phyloP scores from a whole-genome alignment of 257 asterid species.

The Cinchona pubescens region DNA sequence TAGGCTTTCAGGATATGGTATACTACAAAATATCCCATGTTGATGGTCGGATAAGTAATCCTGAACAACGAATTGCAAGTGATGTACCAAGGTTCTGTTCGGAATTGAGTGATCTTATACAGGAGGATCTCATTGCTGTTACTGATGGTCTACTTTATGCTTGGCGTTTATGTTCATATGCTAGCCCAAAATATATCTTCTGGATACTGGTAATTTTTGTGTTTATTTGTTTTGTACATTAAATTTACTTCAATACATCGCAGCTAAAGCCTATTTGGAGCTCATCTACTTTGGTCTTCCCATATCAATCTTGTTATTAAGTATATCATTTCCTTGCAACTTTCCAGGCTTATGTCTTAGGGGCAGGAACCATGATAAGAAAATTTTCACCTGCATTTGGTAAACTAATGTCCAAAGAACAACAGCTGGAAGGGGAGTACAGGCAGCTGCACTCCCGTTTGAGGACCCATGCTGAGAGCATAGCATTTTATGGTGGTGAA shows the following conservation, averaged over 20 bases:
- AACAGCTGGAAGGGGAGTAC: conserved; percentile 96
- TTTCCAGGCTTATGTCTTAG: conserved; percentile 88
- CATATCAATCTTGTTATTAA: conserved; percentile 10
- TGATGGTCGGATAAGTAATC: conserved; percentile 90
- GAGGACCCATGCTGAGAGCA: conserved; percentile 98
- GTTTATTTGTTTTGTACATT: conserved; percentile 16
- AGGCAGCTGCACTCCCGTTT: conserved; percentile 95
- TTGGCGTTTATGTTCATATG: conserved; percentile 98
- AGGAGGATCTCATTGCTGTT: conserved; percentile 89
- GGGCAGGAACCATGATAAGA: conserved; percentile 84
- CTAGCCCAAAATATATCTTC: conserved; percentile 93
- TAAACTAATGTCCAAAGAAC: conserved; percentile 85
- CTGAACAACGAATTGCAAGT: conserved; percentile 98
- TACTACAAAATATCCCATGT: conserved; percentile 98
- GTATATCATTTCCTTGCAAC: conserved; percentile 25
- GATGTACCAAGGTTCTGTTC: conserved; percentile 95
- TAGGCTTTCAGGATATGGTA: conserved; percentile 77
- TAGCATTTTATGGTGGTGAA: conserved; percentile 97
- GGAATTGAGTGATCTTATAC: conserved; percentile 97
- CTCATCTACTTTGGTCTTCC: conserved; percentile 13
- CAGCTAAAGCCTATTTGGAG: neutral
- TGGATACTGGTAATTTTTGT: conserved; percentile 77
- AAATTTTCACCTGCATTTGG: conserved; percentile 96
- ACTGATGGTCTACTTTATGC: conserved; percentile 90
- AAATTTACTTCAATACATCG: neutral